phyloP scores from a whole-genome alignment of 768 basidiomycete genomes.

The Kwoniella botswanensis region DNA sequence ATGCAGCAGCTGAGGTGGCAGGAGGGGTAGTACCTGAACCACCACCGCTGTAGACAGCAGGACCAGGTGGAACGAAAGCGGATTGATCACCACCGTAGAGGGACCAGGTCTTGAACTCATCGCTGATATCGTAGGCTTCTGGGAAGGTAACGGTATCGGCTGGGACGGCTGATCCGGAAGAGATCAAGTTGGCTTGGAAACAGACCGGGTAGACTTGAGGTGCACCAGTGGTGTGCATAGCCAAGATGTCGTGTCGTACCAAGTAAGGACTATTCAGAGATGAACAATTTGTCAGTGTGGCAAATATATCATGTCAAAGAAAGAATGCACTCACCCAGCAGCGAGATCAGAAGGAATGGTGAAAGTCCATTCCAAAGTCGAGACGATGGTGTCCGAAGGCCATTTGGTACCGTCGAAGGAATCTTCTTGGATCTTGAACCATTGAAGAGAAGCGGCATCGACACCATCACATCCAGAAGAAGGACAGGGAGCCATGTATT shows the following conservation, averaged over 20 bases:
- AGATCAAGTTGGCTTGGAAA: conserved; percentile 28
- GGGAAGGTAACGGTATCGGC: conserved; percentile 30
- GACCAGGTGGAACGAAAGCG: conserved; percentile 24
- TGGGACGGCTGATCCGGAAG: conserved; percentile 25
- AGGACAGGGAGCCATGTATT: conserved; percentile 28
- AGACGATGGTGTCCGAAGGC: conserved; percentile 20
- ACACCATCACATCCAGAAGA: conserved; percentile 27
- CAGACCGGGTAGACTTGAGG: conserved; percentile 34
- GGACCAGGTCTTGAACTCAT: conserved; percentile 11
- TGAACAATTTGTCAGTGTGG: not conserved
- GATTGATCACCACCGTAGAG: conserved; percentile 16
- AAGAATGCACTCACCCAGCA: conserved; percentile 14
- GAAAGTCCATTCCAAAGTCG: conserved; percentile 19
- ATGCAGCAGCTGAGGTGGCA: conserved; percentile 11
- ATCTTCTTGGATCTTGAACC: conserved; percentile 34
- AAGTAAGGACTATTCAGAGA: conserved; percentile 18
- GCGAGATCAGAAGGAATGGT: conserved; percentile 26
- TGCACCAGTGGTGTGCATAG: conserved; percentile 31
- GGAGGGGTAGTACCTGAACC: conserved; percentile 9
- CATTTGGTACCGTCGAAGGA: conserved; percentile 20
- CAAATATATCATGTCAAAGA: not conserved
- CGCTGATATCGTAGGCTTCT: conserved; percentile 24
- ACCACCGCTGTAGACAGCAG: conserved; percentile 22
- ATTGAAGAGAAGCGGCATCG: conserved; percentile 20
- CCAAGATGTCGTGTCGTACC: conserved; percentile 29